A percentile compares a stretch with the other conserved stretches of the same genome.
These are phyloP conservation scores for Alternaria angustiovoidea DNA, from an alignment of 2,329 filamentous ascomycete genomes.

Conservation along the genomic window DNA sequence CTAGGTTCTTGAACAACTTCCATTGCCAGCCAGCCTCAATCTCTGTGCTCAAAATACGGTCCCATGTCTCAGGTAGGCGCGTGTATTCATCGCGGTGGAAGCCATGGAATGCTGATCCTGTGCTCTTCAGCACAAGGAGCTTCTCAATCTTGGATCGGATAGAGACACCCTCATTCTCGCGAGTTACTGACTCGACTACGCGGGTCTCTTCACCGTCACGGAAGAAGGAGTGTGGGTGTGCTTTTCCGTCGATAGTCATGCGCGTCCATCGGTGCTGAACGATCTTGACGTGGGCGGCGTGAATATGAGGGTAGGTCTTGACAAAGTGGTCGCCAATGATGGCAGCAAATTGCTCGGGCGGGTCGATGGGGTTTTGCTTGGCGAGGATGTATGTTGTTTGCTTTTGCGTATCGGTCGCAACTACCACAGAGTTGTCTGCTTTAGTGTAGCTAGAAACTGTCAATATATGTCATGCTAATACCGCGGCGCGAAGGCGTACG, in stretches of 20 bases:
- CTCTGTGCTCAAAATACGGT: constrained; percentile 93
- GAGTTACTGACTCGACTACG: constrained; percentile 77
- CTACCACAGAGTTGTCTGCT: constrained; percentile 93
- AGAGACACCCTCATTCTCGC: constrained; percentile 72
- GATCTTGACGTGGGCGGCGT: constrained; percentile 81
- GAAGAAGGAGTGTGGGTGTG: constrained; percentile 94
- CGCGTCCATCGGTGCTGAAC: constrained; percentile 90
- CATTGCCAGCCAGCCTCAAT: constrained; percentile 89
- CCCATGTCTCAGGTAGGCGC: constrained; percentile 87
- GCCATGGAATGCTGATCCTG: constrained; percentile 92
- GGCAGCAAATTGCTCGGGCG: constrained; percentile 89
- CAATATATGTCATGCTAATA: constrained; percentile 14
- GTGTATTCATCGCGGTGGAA: constrained; percentile 95
- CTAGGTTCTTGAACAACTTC: constrained; percentile 72
- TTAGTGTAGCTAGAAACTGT: constrained; percentile 75
- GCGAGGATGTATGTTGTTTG: constrained; percentile 90
- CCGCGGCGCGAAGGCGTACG: constrained; percentile 60
- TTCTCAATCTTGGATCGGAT: constrained; percentile 81
- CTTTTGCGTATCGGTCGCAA: constrained; percentile 98
- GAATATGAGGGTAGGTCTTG: constrained; percentile 86
- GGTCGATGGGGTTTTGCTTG: constrained; percentile 90
- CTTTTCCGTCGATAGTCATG: constrained; percentile 84
- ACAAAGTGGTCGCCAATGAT: constrained; percentile 89
- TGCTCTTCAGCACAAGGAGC: constrained; percentile 92
- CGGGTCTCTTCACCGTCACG: constrained; percentile 89